These are phyloP conservation scores for Backusella liffmaniae DNA, from an alignment of 192 early-diverging fungal species.

Conservation along the genomic window DNA sequence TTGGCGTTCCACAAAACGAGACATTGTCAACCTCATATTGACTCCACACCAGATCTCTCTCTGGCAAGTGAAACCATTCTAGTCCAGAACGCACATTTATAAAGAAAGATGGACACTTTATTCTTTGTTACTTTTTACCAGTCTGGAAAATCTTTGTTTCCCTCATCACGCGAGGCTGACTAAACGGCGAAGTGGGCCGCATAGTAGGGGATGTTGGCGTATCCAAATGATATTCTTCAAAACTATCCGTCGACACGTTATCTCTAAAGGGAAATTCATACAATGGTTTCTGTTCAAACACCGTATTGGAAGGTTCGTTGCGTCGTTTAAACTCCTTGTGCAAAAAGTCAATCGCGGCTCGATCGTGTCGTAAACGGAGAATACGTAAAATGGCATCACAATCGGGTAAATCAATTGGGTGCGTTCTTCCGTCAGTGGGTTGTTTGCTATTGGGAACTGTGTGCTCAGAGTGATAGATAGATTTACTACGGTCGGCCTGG, in stretches of 20 bases:
- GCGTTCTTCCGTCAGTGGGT: background rate
- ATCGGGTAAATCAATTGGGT: constrained; percentile 39
- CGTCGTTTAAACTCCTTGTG: constrained; percentile 32
- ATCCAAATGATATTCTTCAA: background rate
- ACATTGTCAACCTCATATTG: too few species aligned
- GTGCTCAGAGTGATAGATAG: constrained; percentile 36
- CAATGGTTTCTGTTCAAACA: background rate
- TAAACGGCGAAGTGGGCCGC: background rate
- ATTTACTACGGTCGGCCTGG: constrained; percentile 34
- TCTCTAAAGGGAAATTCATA: background rate
- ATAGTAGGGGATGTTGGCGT: background rate
- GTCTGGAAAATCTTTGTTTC: background rate
- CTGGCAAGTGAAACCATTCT: too few species aligned
- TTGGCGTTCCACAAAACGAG: too few species aligned
- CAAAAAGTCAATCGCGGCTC: constrained; percentile 39
- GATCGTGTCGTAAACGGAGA: constrained; percentile 43
- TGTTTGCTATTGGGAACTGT: constrained; percentile 19
- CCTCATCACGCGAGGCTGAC: background rate
- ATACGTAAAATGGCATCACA: constrained; percentile 50
- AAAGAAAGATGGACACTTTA: too few species aligned
- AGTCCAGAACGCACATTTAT: too few species aligned
- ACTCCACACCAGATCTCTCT: too few species aligned
- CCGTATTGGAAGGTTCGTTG: background rate
- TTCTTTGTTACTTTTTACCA: background rate
- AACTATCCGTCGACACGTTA: background rate